Base-by-base conservation (phyloP, 2,329 filamentous ascomycete genomes). In the Tolypocladium paradoxum region DNA sequence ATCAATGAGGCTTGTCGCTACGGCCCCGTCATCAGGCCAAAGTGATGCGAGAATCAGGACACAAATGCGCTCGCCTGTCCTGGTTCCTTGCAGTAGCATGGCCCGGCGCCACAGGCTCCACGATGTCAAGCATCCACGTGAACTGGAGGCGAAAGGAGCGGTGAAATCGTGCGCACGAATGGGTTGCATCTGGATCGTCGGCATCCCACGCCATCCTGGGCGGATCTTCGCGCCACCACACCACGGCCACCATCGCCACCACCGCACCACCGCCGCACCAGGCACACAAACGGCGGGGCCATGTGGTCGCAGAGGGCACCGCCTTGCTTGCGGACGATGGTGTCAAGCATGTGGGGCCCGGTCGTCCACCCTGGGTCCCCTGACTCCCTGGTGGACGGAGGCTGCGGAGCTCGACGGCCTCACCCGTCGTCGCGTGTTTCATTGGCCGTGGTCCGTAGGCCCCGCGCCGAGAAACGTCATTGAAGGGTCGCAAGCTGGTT, bases 31-130 rank as follows among this genome's bases (percentile, higher is more conserved):
- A 20, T 33, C 27, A 47, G 43, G 18, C 43, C 43, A 47, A 47
- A 46, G 27, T 6, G 18, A 31, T 27, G 24, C 43, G 18, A 8
- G 7, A 45, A 46, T 46, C 43, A 46, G 43, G 27, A 24, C 43
- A 46, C 27, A 16, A 11, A 45, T 4, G 22, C 16, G 40, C 40
- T 7, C 6, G 24, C 34, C 24, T 24, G 50, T 51, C 50, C 50
- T 51, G 50, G 50, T 51, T 51, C 40, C 50, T 51, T 51, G 49
- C 49, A 51, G 49, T 46, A 51, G 49, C 18, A 12, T 24, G 27
- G 43, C 9, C 43, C 5, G 27, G 43, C 43, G 43, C 43, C 27
- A 46, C 16, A n/a, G 6, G 12, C 11, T 16, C 22, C 38, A 24
- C 40, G 40, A 29, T 29, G 27, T 31, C 27, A 12, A 45, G 27